These are phyloP conservation scores for Penstemon newberryi DNA, from an alignment of 257 asterid genomes.

Conservation along the genomic window DNA sequence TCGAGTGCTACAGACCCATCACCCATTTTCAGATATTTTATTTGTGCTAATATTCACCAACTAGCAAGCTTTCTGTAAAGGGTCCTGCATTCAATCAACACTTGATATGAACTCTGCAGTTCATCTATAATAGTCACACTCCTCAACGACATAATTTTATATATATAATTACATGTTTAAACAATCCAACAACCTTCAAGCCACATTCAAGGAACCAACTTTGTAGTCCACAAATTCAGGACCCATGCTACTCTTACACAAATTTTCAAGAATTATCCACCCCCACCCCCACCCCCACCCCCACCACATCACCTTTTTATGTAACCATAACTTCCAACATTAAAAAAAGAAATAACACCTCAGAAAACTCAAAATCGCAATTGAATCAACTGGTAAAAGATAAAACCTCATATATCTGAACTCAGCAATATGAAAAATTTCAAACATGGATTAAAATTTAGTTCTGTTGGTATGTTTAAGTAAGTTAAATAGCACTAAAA, in stretches of 20 bases:
- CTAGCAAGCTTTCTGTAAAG: conserved; percentile 15
- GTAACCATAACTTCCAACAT: background rate
- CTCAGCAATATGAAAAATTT: no score
- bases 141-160: background rate
- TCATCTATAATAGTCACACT: background rate
- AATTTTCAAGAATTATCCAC: no score
- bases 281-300: no score
- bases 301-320: background rate
- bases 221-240: no score
- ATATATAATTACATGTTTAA: background rate
- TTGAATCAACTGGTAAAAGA: no score
- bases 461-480: no score
- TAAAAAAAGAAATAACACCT: background rate
- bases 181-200: background rate
- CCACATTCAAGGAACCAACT: background rate
- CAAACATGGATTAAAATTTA: no score
- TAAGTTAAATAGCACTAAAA: no score
- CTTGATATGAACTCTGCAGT: background rate
- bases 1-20: conserved; percentile 45
- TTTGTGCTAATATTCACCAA: conserved; percentile 13
- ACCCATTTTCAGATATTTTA: conserved; percentile 29
- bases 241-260: no score
- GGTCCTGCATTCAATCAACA: conserved; percentile 30
- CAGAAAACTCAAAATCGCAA: no score
- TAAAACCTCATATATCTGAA: no score